Evolutionary conservation across 768 basidiomycete genomes (phyloP), one percentile per base, ranked within the genome.

Genomic region (Tubosaeta sp.): DNA sequence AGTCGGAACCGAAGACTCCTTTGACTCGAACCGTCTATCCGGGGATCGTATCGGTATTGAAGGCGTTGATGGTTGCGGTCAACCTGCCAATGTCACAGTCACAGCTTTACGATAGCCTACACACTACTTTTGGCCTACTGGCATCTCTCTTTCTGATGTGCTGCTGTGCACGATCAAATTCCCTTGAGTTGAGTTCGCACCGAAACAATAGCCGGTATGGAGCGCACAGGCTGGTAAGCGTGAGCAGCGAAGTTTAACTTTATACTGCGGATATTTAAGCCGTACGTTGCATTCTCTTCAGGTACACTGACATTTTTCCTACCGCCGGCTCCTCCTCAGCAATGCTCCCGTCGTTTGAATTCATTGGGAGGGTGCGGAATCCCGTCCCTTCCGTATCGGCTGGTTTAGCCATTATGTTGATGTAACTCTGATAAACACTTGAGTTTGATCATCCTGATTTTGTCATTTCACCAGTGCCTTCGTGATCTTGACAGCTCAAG

Each of bases 401-500:
- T 2, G 41, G 59, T 37, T 6, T 62, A 31, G 64, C 54, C 10
- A 11, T 65, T 31, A 37, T 51, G 22, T 29, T 16, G 7, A 27
- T 62, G 64, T 59, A 22, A 56, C 6, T 52, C 25, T 29, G 22
- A 1, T 43, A n/a, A 34, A 7, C 4, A 14, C 6, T 33, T 14
- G 3, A 22, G 22, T 39, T 32, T n/a, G 38, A 17, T 27, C 1
- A 34, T 48, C 25, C 22, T 45, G 31, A 55, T 26, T 19, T 22
- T 19, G 1, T 50, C 16, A 14, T 32, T 19, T 1, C 6, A 1
- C 27, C 11, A 65, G 65, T 14, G 13, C 56, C 33, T 66, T 65
- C 32, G 1, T 55, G 35, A 44, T 65, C 35, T 33, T 67, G n/a
- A 65, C 63, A 8, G 1, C 42, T 22, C 65, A 66, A 54, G 59